Percentiles rank a stretch among this genome's conserved stretches.
Conservation (phyloP, 2,329 filamentous ascomycete species). For the Malbranchea cinnamomea region DNA sequence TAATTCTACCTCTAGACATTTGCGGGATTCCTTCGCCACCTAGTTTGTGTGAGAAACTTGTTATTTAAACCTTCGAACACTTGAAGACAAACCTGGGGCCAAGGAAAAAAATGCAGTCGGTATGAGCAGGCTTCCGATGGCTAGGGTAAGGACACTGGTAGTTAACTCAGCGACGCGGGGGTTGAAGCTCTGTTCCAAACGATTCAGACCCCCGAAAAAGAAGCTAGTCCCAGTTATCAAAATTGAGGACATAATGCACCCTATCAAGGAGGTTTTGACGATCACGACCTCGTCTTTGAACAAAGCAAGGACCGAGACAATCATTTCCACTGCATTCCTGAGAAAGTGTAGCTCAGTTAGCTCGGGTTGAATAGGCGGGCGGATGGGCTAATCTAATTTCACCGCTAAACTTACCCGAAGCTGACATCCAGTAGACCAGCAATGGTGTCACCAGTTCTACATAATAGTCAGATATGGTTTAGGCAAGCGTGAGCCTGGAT, state of each 20-base stretch:
- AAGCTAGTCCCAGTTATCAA: constrained; percentile 86
- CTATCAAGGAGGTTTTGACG: constrained; percentile 83
- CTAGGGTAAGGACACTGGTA: constrained; percentile 62
- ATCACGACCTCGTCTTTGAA: constrained; percentile 61
- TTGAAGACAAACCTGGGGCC: constrained; percentile 22
- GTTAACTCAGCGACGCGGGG: constrained; percentile 82
- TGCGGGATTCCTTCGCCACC: not conserved
- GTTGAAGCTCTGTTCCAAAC: constrained; percentile 79
- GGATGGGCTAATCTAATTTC: not conserved
- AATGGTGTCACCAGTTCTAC: constrained; percentile 59
- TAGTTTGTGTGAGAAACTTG: too few relatives aligned
- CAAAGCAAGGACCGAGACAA: constrained; percentile 75
- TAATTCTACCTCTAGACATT: not conserved
- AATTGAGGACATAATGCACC: constrained; percentile 81
- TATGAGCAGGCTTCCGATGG: constrained; percentile 70
- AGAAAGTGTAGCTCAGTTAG: constrained; percentile 1
- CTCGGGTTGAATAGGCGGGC: not conserved
- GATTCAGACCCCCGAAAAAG: constrained; percentile 69
- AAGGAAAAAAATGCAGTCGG: constrained; percentile 68
- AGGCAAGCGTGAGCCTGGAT: not conserved
- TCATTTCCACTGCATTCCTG: constrained; percentile 74
- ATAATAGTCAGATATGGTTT: constrained; percentile 12
- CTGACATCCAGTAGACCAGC: constrained; percentile 82
- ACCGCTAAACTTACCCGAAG: constrained; percentile 43
- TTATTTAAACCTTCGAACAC: too few relatives aligned